A percentile compares a stretch with the other conserved stretches of the same genome.
These are phyloP conservation scores for Fusarium gaditjirri DNA, from an alignment of 2,329 filamentous ascomycete species.

Conservation along the genomic window DNA sequence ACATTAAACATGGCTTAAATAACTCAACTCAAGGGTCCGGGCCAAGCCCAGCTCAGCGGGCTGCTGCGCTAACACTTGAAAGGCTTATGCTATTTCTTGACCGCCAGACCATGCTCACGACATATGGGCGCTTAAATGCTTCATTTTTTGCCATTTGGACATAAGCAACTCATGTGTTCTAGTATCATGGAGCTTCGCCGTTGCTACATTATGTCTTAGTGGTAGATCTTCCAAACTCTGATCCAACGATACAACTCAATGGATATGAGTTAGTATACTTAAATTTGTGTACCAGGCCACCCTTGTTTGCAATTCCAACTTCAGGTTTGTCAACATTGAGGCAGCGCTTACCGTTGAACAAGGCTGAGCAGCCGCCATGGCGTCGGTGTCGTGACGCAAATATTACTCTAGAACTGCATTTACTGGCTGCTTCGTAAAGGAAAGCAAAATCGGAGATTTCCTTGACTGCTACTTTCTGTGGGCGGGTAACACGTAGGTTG, in stretches of 20 bases:
- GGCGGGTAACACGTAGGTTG: background rate
- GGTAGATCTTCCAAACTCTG: constrained; percentile 12
- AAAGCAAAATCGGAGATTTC: constrained; percentile 15
- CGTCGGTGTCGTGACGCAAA: constrained; percentile 20
- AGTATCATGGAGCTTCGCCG: background rate
- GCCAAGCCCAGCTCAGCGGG: constrained; percentile 16
- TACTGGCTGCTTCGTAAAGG: background rate
- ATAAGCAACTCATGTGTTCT: background rate
- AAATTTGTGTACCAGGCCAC: background rate
- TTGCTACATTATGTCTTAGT: background rate
- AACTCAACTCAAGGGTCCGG: constrained; percentile 30
- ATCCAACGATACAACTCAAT: background rate
- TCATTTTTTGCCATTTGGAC: background rate
- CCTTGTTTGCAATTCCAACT: background rate
- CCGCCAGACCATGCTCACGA: constrained; percentile 8
- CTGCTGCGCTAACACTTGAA: constrained; percentile 15
- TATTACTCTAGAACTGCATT: background rate
- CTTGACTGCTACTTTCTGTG: background rate
- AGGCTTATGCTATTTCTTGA: constrained; percentile 20
- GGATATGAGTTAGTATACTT: background rate
- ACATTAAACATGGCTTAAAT: constrained; percentile 23
- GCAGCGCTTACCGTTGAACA: constrained; percentile 20
- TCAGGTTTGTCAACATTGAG: background rate
- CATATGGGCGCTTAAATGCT: constrained; percentile 6
- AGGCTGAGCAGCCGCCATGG: constrained; percentile 38